phyloP scores from a whole-genome alignment of 2,329 filamentous ascomycete species.

The Neonectria coccinea region DNA sequence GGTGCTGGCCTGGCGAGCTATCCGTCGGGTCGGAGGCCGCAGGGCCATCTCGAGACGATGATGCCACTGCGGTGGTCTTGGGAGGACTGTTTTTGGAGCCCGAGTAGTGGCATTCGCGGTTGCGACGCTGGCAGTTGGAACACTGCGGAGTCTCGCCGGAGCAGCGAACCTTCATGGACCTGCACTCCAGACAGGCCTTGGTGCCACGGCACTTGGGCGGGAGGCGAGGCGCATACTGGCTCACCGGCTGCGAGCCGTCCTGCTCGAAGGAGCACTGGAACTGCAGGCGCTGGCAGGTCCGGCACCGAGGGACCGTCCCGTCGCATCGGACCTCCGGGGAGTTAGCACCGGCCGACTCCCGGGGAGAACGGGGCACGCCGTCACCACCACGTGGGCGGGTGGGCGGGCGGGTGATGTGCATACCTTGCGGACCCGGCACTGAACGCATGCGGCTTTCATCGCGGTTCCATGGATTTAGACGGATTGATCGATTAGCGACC shows the following conservation, averaged over 20 bases:
- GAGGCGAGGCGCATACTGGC: slow-evolving; percentile 40
- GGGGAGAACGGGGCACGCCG: slow-evolving; percentile 13
- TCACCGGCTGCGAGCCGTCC: slow-evolving; percentile 38
- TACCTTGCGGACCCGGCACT: slow-evolving; percentile 47
- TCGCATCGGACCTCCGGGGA: slow-evolving; percentile 46
- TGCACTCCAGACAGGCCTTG: slow-evolving; percentile 43
- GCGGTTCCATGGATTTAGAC: slow-evolving; percentile 12
- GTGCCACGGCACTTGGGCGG: slow-evolving; percentile 45
- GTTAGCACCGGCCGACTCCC: slow-evolving; percentile 43
- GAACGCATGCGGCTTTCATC: slow-evolving; percentile 46
- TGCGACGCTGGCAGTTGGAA: slow-evolving; percentile 42
- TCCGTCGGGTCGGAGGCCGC: slow-evolving; percentile 3
- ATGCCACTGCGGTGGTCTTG: slow-evolving; percentile 12
- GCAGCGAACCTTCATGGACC: slow-evolving; percentile 45
- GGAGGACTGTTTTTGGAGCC: slow-evolving; percentile 30
- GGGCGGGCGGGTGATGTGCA: slow-evolving; percentile 43
- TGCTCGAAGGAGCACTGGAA: slow-evolving; percentile 47
- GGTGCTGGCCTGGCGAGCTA: slow-evolving; percentile 28
- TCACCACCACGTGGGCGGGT: slow-evolving; percentile 10
- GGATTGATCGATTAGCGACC: slow-evolving; percentile 12
- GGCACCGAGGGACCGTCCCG: slow-evolving; percentile 41
- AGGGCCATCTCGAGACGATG: slow-evolving; percentile 31
- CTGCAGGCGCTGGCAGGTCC: slow-evolving; percentile 43
- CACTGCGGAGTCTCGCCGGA: slow-evolving; percentile 43
- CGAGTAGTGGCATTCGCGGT: slow-evolving; percentile 40